Evolutionary conservation across 306 rosid genomes (phyloP).

Genomic region (Rosa lucieae): DNA sequence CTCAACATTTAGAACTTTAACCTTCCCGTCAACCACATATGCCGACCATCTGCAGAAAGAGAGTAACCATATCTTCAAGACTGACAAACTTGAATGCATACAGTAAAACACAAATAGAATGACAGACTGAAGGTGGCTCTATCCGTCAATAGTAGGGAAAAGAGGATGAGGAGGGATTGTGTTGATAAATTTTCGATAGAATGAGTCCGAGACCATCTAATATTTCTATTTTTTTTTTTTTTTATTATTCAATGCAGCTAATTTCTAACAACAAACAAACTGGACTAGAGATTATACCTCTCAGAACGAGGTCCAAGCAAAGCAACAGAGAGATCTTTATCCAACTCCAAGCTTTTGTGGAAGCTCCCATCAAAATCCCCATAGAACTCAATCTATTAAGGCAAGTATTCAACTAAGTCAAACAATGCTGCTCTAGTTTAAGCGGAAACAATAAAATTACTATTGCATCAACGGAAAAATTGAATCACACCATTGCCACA

Average conservation of each 20-base stretch:
- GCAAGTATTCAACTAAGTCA: constrained; percentile 5
- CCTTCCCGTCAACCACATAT: constrained; percentile 79
- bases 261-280: not conserved
- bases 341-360: constrained; percentile 83
- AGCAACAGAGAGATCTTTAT: constrained; percentile 81
- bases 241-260: not conserved
- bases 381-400: constrained; percentile 74
- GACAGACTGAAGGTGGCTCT: not conserved
- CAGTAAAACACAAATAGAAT: not conserved
- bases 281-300: constrained; percentile 43
- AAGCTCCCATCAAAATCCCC: constrained; percentile 95
- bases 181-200: not conserved
- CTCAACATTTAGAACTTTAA: constrained; percentile 79
- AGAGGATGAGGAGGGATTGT: not conserved
- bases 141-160: not conserved
- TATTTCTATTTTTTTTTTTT: not conserved
- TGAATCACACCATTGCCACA: not conserved
- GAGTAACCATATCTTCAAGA: not conserved
- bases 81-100: not conserved
- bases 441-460: not conserved
- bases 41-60: constrained; percentile 87
- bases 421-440: not conserved
- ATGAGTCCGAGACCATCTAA: not conserved
- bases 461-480: not conserved
- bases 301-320: constrained; percentile 85